Conservation (phyloP, 108 stramenopile genomes). For the Craspedostauros australis region DNA sequence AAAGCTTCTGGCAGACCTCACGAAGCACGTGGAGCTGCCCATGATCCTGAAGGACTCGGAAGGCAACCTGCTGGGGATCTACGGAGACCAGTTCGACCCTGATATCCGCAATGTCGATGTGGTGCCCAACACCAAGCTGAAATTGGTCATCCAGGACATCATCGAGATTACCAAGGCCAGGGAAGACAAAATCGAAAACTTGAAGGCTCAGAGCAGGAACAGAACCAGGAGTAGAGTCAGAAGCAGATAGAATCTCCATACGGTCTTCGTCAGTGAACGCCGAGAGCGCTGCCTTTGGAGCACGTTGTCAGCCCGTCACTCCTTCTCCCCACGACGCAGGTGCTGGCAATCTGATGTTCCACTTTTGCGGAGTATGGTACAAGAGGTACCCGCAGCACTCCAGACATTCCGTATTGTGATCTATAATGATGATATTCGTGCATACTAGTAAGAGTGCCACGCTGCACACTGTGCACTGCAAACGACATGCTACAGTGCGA, state of each 20-base stretch:
- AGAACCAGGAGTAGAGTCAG: no score
- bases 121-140: constrained; percentile 17
- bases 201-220: no score
- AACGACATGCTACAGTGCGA: no score
- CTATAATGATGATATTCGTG: no score
- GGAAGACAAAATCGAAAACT: no score
- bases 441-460: no score
- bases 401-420: no score
- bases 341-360: background rate
- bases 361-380: no score
- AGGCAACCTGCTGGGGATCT: constrained; percentile 17
- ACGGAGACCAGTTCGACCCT: background rate
- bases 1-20: constrained; percentile 5
- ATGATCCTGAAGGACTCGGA: constrained; percentile 24
- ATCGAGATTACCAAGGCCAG: background rate
- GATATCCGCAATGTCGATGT: background rate
- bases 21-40: constrained; percentile 18
- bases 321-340: background rate
- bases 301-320: background rate
- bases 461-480: no score
- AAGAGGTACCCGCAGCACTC: no score
- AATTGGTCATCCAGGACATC: constrained; percentile 31
- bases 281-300: background rate
- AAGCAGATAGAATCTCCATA: background rate
- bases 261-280: background rate